Evolutionary conservation across 441 rosid species (phyloP).

Genomic region (Brassica hybrid): DNA sequence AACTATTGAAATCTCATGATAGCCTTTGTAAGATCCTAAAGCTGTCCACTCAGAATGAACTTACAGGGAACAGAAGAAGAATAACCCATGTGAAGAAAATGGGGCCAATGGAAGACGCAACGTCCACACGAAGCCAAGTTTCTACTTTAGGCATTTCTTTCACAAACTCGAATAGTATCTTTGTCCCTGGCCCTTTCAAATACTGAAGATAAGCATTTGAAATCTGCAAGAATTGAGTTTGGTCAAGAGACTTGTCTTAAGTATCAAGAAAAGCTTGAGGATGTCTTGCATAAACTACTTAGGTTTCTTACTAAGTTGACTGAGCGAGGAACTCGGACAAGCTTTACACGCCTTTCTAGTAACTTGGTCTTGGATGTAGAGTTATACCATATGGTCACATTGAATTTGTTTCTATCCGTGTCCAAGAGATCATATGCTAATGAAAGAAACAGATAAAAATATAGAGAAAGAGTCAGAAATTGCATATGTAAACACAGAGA

Average conservation of each 20-base stretch:
- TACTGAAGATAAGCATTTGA: constrained; percentile 79
- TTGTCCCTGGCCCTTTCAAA: constrained; percentile 61
- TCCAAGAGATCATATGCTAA: constrained; percentile 88
- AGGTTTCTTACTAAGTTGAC: constrained; percentile 71
- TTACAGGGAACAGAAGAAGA: constrained; percentile 95
- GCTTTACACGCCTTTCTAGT: constrained; percentile 31
- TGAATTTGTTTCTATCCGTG: constrained; percentile 59
- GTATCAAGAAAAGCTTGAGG: neutral
- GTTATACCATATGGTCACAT: constrained; percentile 81
- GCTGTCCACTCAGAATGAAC: constrained; percentile 36
- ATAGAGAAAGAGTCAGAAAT: neutral
- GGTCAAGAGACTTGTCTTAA: neutral
- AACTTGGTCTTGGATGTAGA: constrained; percentile 55
- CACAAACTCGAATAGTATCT: constrained; percentile 71
- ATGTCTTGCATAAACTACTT: neutral
- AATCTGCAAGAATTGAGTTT: constrained; percentile 49
- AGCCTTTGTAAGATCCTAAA: constrained; percentile 1
- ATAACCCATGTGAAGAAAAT: constrained; percentile 52
- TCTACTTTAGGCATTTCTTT: constrained; percentile 83
- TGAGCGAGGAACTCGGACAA: constrained; percentile 71
- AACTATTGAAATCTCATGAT: neutral
- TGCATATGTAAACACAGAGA: neutral
- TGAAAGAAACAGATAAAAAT: neutral
- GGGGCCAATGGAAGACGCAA: constrained; percentile 81
- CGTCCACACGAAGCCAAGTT: constrained; percentile 55